phyloP scores from a whole-genome alignment of 345 rosid genomes.

The Gossypium rotundifolium region DNA sequence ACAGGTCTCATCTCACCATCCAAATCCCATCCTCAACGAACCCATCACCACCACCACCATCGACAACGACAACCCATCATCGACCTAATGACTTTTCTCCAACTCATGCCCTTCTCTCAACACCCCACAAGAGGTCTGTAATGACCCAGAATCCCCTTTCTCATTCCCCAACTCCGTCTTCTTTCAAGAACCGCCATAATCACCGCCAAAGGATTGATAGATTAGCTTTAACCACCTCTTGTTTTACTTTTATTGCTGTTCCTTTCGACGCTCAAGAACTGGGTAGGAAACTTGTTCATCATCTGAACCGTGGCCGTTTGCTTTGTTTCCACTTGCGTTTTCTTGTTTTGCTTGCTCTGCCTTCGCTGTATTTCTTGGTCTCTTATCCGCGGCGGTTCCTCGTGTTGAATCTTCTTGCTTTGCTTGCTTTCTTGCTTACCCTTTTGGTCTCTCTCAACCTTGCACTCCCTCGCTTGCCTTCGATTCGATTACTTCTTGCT shows the following conservation, averaged over 20 bases:
- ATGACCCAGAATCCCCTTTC: conserved; percentile 33
- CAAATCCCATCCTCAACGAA: conserved; percentile 30
- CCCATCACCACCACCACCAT: background rate
- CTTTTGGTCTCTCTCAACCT: conserved; percentile 44
- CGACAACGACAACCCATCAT: background rate
- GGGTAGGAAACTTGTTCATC: conserved; percentile 30
- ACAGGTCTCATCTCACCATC: conserved; percentile 32
- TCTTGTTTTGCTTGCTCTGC: conserved; percentile 44
- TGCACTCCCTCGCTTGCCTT: conserved; percentile 55
- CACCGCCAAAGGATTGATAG: background rate
- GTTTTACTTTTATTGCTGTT: conserved; percentile 24
- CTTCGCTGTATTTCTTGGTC: conserved; percentile 34
- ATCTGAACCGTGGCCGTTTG: conserved; percentile 44
- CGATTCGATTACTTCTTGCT: conserved; percentile 46
- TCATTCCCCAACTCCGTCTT: conserved; percentile 30
- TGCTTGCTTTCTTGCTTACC: conserved; percentile 33
- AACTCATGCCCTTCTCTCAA: conserved; percentile 25
- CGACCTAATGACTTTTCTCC: conserved; percentile 13
- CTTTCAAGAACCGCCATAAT: conserved; percentile 18
- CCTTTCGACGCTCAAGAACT: conserved; percentile 26
- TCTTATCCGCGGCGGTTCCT: conserved; percentile 28
- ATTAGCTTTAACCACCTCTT: conserved; percentile 10
- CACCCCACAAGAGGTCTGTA: conserved; percentile 45
- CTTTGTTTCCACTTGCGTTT: conserved; percentile 47
- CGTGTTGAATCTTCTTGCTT: conserved; percentile 28